A percentile compares a stretch with the other conserved stretches of the same genome.
These are phyloP conservation scores for Xylaria sp. DNA, from an alignment of 2,329 filamentous ascomycete genomes.

Conservation along the genomic window DNA sequence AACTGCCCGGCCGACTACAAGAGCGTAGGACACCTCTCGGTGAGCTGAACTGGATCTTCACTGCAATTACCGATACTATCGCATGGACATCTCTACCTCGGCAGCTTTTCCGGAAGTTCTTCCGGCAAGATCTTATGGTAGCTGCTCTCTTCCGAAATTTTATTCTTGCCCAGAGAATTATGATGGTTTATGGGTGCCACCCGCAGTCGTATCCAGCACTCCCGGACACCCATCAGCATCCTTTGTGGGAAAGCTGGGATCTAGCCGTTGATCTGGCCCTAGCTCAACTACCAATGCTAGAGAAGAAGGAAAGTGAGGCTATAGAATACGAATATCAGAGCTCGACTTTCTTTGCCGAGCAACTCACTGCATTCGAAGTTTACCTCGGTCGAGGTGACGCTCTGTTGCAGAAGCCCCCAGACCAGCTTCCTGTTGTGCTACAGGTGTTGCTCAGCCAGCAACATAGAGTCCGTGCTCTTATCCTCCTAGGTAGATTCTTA, in stretches of 20 bases:
- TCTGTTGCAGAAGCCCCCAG: constrained; percentile 85
- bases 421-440: constrained; percentile 94
- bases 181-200: constrained; percentile 95
- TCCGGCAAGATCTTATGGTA: constrained; percentile 98
- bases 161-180: constrained; percentile 90
- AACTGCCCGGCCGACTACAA: constrained; percentile 89
- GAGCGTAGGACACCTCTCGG: constrained; percentile 93
- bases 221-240: constrained; percentile 95
- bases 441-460: constrained; percentile 97
- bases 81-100: constrained; percentile 96
- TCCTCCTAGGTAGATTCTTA: constrained; percentile 90
- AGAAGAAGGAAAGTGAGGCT: constrained; percentile 78
- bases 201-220: constrained; percentile 91
- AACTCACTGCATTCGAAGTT: constrained; percentile 95
- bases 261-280: constrained; percentile 95
- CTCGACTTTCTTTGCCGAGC: constrained; percentile 96
- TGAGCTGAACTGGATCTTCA: constrained; percentile 99
- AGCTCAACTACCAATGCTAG: constrained; percentile 86
- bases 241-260: constrained; percentile 98
- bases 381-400: constrained; percentile 86
- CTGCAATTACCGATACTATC: constrained; percentile 97
- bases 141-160: constrained; percentile 97
- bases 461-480: constrained; percentile 88
- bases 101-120: constrained; percentile 94
- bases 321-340: constrained; percentile 92